A percentile compares a stretch with the other conserved stretches of the same genome.
phyloP scores from a whole-genome alignment of 176 grass and related monocot species.

The Saccharum officinarum region DNA sequence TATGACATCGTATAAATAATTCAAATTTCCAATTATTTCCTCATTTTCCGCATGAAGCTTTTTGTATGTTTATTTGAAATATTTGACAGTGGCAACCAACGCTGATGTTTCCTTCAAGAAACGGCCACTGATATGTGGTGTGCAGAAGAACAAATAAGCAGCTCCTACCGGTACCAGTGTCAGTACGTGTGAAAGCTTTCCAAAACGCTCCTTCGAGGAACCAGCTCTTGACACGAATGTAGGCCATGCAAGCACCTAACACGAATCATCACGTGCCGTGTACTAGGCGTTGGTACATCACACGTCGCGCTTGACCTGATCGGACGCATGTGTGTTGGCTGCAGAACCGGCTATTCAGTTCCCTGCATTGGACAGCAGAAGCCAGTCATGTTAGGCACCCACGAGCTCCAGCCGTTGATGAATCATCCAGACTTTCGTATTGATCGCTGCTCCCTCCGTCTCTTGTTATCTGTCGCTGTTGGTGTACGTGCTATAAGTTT shows the following conservation, averaged over 20 bases:
- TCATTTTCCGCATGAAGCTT: neutral
- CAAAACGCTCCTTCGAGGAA: constrained; percentile 19
- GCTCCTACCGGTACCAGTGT: neutral
- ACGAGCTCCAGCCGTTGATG: constrained; percentile 7
- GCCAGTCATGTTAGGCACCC: constrained; percentile 4
- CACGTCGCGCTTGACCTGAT: constrained; percentile 34
- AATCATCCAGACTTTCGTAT: neutral
- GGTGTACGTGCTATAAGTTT: no score
- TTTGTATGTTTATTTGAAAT: neutral
- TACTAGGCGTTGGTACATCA: constrained; percentile 37
- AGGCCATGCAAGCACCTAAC: constrained; percentile 35
- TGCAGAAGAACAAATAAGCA: constrained; percentile 20
- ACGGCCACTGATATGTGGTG: constrained; percentile 34
- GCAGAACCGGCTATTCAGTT: neutral
- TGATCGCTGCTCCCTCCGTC: no score
- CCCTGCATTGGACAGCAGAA: constrained; percentile 2
- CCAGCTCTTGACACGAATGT: constrained; percentile 22
- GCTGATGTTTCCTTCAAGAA: constrained; percentile 32
- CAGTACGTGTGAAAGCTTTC: constrained; percentile 3
- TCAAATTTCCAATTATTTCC: neutral
- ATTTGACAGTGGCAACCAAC: neutral
- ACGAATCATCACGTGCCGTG: constrained; percentile 33
- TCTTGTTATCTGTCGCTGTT: no score
- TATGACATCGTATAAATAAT: neutral
- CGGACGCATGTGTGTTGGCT: constrained; percentile 26